Percentiles rank a stretch among this genome's conserved stretches.
Conservation (phyloP, 768 basidiomycete species). For the Leccinum subtestaceum region DNA sequence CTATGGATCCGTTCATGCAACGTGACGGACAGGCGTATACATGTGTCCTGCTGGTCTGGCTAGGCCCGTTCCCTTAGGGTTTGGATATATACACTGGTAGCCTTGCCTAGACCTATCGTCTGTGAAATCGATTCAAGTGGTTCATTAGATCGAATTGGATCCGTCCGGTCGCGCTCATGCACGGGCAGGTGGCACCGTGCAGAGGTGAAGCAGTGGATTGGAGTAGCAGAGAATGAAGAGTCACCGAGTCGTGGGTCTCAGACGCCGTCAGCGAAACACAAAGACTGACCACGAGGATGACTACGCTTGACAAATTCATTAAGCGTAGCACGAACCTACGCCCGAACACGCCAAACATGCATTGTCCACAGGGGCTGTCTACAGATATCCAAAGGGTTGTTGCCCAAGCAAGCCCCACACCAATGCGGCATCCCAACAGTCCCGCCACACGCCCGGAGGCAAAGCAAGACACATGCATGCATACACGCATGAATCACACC, state of each 20-base stretch:
- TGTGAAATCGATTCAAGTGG: not conserved
- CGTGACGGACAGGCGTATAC: no score
- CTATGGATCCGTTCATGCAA: not conserved
- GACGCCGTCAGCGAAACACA: not conserved
- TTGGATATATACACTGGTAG: not conserved
- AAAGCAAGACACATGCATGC: not conserved
- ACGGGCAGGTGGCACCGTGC: not conserved
- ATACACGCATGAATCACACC: slow-evolving; percentile 11
- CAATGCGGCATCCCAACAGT: slow-evolving; percentile 2
- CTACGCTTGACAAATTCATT: not conserved
- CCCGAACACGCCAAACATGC: slow-evolving; percentile 2
- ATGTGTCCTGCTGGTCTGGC: not conserved
- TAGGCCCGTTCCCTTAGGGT: not conserved
- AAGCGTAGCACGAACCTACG: slow-evolving; percentile 2
- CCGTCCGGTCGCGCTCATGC: slow-evolving; percentile 17
- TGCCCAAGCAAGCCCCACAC: not conserved
- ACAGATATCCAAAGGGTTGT: not conserved
- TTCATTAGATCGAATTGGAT: slow-evolving; percentile 3
- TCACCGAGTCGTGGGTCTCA: not conserved
- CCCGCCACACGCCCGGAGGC: slow-evolving; percentile 2
- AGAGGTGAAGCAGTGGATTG: not conserved
- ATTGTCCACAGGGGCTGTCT: slow-evolving; percentile 5
- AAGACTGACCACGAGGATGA: slow-evolving; percentile 7
- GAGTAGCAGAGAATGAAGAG: not conserved
- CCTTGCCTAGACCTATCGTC: not conserved